Evolutionary conservation across 768 basidiomycete genomes (phyloP).

Genomic region (Suillus paluster): DNA sequence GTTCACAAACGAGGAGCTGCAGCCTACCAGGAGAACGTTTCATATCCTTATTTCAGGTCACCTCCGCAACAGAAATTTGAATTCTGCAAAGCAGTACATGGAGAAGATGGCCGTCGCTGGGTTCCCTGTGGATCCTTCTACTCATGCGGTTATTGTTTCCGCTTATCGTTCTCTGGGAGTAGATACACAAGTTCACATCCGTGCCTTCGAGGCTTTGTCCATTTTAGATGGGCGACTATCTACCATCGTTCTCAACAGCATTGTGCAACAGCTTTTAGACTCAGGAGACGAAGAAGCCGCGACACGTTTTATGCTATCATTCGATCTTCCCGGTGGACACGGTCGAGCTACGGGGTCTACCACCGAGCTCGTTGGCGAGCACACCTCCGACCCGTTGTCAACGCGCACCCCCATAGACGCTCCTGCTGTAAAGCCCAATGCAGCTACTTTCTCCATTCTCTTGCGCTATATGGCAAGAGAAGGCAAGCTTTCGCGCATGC

Average conservation of each 20-base stretch:
- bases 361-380: slow-evolving; percentile 36
- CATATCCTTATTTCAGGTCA: slow-evolving; percentile 70
- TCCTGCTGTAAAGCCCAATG: slow-evolving; percentile 47
- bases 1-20: slow-evolving; percentile 49
- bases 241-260: slow-evolving; percentile 66
- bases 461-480: slow-evolving; percentile 57
- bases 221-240: slow-evolving; percentile 44
- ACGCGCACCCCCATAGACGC: slow-evolving; percentile 3
- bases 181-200: slow-evolving; percentile 56
- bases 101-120: slow-evolving; percentile 60
- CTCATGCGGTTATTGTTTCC: slow-evolving; percentile 61
- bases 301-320: slow-evolving; percentile 51
- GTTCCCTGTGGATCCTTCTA: slow-evolving; percentile 55
- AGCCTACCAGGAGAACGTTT: slow-evolving; percentile 65
- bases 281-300: slow-evolving; percentile 52
- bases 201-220: slow-evolving; percentile 52
- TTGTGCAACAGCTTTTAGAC: slow-evolving; percentile 68
- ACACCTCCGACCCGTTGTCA: slow-evolving; percentile 11
- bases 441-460: slow-evolving; percentile 64
- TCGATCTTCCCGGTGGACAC: slow-evolving; percentile 35
- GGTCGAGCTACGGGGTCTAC: slow-evolving; percentile 18
- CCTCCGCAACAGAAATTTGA: slow-evolving; percentile 69
- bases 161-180: slow-evolving; percentile 64
- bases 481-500: slow-evolving; percentile 48
- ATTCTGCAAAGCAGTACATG: slow-evolving; percentile 57